Evolutionary conservation across 2,329 filamentous ascomycete species (phyloP).

Genomic region (Pezicula radicicola): DNA sequence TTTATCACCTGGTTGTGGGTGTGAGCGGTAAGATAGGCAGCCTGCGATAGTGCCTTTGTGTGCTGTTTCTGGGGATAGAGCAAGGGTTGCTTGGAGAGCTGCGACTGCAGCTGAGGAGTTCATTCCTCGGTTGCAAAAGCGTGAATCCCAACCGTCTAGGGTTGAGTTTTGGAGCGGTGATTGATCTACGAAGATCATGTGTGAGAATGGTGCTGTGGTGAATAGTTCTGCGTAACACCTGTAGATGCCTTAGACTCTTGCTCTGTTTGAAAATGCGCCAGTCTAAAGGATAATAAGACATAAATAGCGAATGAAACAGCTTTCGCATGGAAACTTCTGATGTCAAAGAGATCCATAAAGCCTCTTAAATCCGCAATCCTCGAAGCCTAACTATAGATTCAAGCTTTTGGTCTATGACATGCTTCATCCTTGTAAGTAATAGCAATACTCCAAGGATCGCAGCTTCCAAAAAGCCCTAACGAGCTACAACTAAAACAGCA

Average conservation of each 20-base stretch:
- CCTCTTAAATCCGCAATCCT: too few relatives aligned
- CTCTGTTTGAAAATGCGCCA: background rate
- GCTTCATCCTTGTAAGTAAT: background rate
- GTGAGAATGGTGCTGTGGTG: slow-evolving; percentile 19
- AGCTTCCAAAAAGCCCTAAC: too few relatives aligned
- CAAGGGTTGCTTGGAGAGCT: slow-evolving; percentile 21
- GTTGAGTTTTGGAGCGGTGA: slow-evolving; percentile 26
- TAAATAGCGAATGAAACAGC: too few relatives aligned
- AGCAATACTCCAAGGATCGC: background rate
- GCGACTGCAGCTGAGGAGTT: slow-evolving; percentile 23
- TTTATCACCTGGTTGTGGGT: slow-evolving; percentile 14
- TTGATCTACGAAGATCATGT: slow-evolving; percentile 29
- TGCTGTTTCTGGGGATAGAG: slow-evolving; percentile 16
- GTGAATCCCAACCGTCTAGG: slow-evolving; percentile 22
- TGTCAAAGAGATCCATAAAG: too few relatives aligned
- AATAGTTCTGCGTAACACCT: slow-evolving; percentile 29
- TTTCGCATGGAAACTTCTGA: too few relatives aligned
- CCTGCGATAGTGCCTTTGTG: slow-evolving; percentile 25
- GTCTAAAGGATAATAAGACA: too few relatives aligned
- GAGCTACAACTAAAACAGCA: too few relatives aligned
- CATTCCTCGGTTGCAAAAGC: slow-evolving; percentile 26
- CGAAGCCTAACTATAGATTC: too few relatives aligned
- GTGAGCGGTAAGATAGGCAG: slow-evolving; percentile 25
- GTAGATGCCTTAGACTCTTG: background rate
- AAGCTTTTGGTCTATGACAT: too few relatives aligned